Evolutionary conservation across 2,329 filamentous ascomycete species (phyloP).

Genomic region (Onygenales sp.): DNA sequence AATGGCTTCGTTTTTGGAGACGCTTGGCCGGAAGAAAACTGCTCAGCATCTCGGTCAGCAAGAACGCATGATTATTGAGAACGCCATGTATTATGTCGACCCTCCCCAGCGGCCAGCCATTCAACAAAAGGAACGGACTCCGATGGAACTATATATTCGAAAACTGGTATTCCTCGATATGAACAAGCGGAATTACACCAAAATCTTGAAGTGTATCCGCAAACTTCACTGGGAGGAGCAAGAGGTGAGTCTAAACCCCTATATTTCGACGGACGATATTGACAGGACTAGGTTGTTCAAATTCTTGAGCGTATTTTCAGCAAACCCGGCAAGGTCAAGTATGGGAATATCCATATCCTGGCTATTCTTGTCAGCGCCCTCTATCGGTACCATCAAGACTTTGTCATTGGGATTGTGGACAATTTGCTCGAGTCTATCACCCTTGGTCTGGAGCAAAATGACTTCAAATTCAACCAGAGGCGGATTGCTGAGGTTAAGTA

Average conservation of each 20-base stretch:
- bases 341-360: conserved; percentile 88
- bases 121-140: conserved; percentile 90
- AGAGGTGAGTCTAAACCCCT: conserved; percentile 45
- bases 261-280: conserved; percentile 1
- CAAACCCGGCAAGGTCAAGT: conserved; percentile 95
- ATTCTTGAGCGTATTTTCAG: conserved; percentile 86
- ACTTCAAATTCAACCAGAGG: conserved; percentile 95
- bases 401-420: conserved; percentile 85
- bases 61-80: conserved; percentile 96
- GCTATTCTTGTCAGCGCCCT: conserved; percentile 82
- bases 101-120: conserved; percentile 89
- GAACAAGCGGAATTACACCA: conserved; percentile 88
- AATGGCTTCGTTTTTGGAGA: conserved; percentile 91
- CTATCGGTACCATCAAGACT: conserved; percentile 84
- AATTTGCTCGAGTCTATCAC: conserved; percentile 81
- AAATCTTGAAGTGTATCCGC: conserved; percentile 85
- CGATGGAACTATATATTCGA: conserved; percentile 83
- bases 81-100: conserved; percentile 95
- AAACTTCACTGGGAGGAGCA: conserved; percentile 95
- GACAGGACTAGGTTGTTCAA: conserved; percentile 48
- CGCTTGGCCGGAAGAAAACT: conserved; percentile 87
- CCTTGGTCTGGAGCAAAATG: conserved; percentile 84
- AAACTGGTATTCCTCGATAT: conserved; percentile 90
- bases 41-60: conserved; percentile 92
- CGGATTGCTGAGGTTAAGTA: conserved; percentile 95